Conservation (phyloP, 1,139 yeast species). For the Geotrichum candidum region DNA sequence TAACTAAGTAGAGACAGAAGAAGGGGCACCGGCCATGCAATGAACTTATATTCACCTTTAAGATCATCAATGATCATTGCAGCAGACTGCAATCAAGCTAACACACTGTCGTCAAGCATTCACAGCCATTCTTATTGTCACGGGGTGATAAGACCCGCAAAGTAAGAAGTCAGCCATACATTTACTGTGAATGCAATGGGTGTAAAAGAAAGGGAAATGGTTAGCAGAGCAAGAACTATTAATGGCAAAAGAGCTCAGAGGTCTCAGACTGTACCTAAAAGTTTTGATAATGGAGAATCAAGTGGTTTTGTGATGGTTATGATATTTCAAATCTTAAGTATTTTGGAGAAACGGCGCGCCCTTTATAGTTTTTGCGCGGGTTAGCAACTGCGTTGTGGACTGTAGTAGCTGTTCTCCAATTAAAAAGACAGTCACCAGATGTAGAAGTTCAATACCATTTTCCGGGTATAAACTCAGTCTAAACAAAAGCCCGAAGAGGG, state of each 20-base stretch:
- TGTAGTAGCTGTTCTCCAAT: no score
- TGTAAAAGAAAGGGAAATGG: background rate
- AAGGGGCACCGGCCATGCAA: slow-evolving; percentile 30
- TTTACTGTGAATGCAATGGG: background rate
- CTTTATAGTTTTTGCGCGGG: no score
- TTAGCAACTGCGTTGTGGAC: no score
- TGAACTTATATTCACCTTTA: slow-evolving; percentile 13
- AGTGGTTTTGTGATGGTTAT: background rate
- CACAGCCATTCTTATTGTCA: background rate
- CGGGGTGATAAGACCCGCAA: background rate
- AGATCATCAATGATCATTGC: background rate
- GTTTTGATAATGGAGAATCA: background rate
- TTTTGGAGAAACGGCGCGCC: no score
- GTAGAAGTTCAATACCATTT: no score
- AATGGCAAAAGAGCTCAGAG: background rate
- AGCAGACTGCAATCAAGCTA: background rate
- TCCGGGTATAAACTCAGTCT: no score
- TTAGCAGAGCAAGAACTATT: background rate
- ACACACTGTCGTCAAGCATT: background rate
- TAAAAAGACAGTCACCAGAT: no score
- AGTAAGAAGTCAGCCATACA: background rate
- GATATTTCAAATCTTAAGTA: no score
- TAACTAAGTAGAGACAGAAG: background rate
- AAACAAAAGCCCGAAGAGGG: no score
- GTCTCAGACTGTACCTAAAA: background rate